Evolutionary conservation across 176 grass and related monocot genomes (phyloP).

Genomic region (Tillandsia leiboldiana): DNA sequence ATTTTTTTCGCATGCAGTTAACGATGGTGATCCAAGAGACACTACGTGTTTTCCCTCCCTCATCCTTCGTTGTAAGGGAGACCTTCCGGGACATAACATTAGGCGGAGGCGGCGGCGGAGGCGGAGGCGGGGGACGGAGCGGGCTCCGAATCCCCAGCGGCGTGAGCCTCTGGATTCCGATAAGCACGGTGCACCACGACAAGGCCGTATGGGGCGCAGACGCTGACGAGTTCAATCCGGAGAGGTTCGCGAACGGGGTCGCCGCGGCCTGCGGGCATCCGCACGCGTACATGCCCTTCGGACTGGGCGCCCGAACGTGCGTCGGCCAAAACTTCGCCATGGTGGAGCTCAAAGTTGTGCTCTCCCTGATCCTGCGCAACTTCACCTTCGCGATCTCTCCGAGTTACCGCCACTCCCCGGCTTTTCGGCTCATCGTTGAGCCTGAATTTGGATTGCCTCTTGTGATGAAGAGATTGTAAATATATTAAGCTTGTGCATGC

Average conservation of each 20-base stretch:
- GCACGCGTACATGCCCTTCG: conserved; percentile 63
- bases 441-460: conserved; percentile 39
- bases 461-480: not conserved
- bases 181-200: conserved; percentile 40
- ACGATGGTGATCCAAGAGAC: conserved; percentile 92
- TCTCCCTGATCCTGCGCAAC: conserved; percentile 35
- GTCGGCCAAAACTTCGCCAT: conserved; percentile 71
- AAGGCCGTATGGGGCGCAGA: conserved; percentile 25
- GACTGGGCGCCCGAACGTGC: conserved; percentile 45
- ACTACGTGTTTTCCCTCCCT: conserved; percentile 38
- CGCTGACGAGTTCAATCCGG: conserved; percentile 49
- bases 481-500: no score
- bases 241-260: conserved; percentile 44
- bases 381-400: conserved; percentile 43
- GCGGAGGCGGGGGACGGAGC: not conserved
- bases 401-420: conserved; percentile 40
- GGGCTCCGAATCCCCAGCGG: conserved; percentile 40
- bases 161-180: conserved; percentile 28
- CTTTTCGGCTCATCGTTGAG: conserved; percentile 37
- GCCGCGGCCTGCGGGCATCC: conserved; percentile 33
- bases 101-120: conserved; percentile 10
- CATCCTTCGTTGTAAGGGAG: conserved; percentile 31
- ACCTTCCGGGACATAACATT: conserved; percentile 37
- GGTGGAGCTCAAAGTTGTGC: conserved; percentile 59
- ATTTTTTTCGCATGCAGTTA: conserved; percentile 28